Conservation (phyloP, 108 stramenopile species). For the Skeletonema menzelii region DNA sequence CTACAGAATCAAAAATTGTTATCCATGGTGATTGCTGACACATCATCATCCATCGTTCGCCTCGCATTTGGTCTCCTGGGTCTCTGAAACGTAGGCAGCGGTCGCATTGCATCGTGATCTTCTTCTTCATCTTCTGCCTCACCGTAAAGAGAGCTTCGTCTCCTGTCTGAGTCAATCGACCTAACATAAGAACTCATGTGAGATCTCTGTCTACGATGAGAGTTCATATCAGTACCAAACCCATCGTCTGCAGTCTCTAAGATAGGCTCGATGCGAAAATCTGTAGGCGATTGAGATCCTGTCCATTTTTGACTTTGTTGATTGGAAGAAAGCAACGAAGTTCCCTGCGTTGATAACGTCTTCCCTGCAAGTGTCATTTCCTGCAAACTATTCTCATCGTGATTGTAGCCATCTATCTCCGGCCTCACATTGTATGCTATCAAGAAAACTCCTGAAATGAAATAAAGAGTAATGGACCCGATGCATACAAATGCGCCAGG, state of each 20-base stretch:
- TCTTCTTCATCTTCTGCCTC: neutral
- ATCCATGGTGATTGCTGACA: neutral
- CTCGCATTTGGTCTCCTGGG: neutral
- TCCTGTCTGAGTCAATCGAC: neutral
- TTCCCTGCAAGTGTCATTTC: neutral
- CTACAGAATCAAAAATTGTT: neutral
- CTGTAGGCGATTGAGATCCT: neutral
- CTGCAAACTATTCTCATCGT: constrained; percentile 9
- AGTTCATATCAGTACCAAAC: too few relatives aligned
- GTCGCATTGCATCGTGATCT: neutral
- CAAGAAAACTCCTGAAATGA: constrained; percentile 5
- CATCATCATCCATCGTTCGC: neutral
- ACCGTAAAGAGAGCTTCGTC: neutral
- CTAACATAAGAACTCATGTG: neutral
- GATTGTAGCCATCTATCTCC: constrained; percentile 5
- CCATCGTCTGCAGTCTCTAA: too few relatives aligned
- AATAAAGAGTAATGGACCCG: constrained; percentile 8
- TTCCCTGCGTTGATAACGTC: neutral
- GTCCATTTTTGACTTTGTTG: neutral
- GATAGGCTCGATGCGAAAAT: too few relatives aligned
- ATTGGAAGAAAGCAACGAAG: neutral
- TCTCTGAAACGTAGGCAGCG: neutral
- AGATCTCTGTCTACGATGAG: neutral
- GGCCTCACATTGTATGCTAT: constrained; percentile 16
- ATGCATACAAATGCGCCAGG: constrained; percentile 14